These are phyloP conservation scores for Fusarium irregulare DNA, from an alignment of 2,329 filamentous ascomycete species.

Conservation along the genomic window DNA sequence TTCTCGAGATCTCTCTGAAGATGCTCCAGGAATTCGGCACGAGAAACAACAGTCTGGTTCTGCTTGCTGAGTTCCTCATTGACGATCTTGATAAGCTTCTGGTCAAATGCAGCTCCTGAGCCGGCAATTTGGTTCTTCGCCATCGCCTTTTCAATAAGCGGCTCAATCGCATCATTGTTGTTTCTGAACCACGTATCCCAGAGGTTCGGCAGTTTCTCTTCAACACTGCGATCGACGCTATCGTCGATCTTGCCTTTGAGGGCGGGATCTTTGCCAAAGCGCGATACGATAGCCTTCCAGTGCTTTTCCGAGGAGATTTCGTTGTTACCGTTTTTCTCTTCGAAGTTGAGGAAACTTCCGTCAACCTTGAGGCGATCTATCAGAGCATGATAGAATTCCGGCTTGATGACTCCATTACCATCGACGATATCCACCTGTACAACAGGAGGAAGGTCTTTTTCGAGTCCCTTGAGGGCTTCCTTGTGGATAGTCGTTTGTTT, in stretches of 20 bases:
- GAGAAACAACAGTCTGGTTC: conserved; percentile 56
- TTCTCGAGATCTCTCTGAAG: conserved; percentile 54
- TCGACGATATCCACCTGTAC: conserved; percentile 65
- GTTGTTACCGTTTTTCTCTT: conserved; percentile 54
- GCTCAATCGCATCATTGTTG: conserved; percentile 57
- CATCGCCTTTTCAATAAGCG: conserved; percentile 47
- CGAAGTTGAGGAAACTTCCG: conserved; percentile 59
- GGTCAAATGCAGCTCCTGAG: conserved; percentile 51
- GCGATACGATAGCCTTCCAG: conserved; percentile 59
- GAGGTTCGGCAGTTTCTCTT: conserved; percentile 51
- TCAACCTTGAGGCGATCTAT: conserved; percentile 64
- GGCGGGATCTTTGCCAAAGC: conserved; percentile 53
- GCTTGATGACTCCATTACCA: conserved; percentile 65
- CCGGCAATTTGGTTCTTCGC: conserved; percentile 52
- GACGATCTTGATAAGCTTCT: conserved; percentile 51
- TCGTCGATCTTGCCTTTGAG: conserved; percentile 47
- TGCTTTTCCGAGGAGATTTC: conserved; percentile 58
- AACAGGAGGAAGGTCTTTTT: conserved; percentile 64
- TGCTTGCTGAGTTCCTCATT: conserved; percentile 51
- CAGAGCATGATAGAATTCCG: conserved; percentile 75
- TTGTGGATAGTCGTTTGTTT: conserved; percentile 50
- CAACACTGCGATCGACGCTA: conserved; percentile 42
- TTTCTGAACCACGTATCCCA: conserved; percentile 66
- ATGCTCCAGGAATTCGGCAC: conserved; percentile 61
- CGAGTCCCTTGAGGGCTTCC: conserved; percentile 56